phyloP scores from a whole-genome alignment of 129 eudicot genomes.

The Gnaphalium uliginosum region DNA sequence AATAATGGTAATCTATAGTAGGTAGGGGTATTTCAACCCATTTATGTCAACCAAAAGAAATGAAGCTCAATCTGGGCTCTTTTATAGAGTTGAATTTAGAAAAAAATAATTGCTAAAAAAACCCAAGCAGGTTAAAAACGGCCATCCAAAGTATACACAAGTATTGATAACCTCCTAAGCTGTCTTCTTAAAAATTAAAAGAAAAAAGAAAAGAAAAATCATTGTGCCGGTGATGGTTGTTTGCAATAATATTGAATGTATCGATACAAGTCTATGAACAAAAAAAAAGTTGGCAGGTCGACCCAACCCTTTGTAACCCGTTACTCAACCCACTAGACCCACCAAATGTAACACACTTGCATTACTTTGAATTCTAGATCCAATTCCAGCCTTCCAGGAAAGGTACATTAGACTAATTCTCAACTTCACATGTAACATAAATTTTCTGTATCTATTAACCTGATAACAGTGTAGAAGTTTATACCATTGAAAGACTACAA shows the following conservation, averaged over 20 bases:
- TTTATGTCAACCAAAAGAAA: not conserved
- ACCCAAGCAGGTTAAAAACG: too few relatives aligned
- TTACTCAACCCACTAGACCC: not conserved
- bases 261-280: not conserved
- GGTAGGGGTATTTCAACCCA: not conserved
- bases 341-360: not conserved
- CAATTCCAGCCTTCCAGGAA: not conserved
- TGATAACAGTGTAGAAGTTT: not conserved
- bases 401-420: not conserved
- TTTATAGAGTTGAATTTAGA: too few relatives aligned
- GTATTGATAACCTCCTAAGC: not conserved
- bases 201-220: too few relatives aligned
- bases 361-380: not conserved
- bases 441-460: not conserved
- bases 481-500: not conserved
- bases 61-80: not conserved
- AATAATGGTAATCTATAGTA: constrained; percentile 1
- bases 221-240: not conserved
- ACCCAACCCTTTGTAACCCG: not conserved
- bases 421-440: not conserved
- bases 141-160: not conserved
- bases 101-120: too few relatives aligned
- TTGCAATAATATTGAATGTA: not conserved
- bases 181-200: not conserved
- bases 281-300: not conserved